phyloP scores from a whole-genome alignment of 2,329 filamentous ascomycete genomes.

The Furcasterigmium furcatum region DNA sequence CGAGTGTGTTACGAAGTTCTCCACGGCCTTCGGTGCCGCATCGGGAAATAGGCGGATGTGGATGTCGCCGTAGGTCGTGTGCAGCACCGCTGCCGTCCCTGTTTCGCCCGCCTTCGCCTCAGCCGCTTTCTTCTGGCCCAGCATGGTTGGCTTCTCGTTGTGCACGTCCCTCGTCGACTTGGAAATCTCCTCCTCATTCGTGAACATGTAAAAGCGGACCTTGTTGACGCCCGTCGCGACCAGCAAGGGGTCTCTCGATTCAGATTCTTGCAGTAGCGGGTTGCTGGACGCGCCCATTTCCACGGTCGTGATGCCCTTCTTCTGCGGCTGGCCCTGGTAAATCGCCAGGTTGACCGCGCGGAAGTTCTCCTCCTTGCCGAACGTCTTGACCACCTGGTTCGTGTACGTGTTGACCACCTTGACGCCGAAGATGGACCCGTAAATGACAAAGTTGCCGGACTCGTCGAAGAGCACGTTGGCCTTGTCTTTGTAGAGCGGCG shows the following conservation, averaged over 20 bases:
- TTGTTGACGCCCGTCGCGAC: slow-evolving; percentile 82
- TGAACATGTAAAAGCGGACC: slow-evolving; percentile 97
- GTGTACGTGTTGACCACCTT: slow-evolving; percentile 97
- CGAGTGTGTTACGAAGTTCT: slow-evolving; percentile 94
- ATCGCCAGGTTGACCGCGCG: slow-evolving; percentile 78
- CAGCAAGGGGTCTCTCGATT: slow-evolving; percentile 85
- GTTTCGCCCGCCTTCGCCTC: slow-evolving; percentile 65
- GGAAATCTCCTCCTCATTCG: slow-evolving; percentile 78
- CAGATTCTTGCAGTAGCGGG: slow-evolving; percentile 87
- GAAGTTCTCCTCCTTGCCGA: slow-evolving; percentile 85
- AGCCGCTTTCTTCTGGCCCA: slow-evolving; percentile 54
- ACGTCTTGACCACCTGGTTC: slow-evolving; percentile 86
- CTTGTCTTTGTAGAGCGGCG: slow-evolving; percentile 61
- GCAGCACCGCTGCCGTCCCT: slow-evolving; percentile 77
- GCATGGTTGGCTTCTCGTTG: slow-evolving; percentile 82
- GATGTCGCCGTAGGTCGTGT: slow-evolving; percentile 93
- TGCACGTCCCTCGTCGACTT: slow-evolving; percentile 87
- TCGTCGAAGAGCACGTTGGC: slow-evolving; percentile 93
- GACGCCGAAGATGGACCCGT: slow-evolving; percentile 86
- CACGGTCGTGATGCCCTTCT: slow-evolving; percentile 88
- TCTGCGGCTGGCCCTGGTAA: slow-evolving; percentile 94
- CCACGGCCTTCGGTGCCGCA: slow-evolving; percentile 88
- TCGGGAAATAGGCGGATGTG: slow-evolving; percentile 90
- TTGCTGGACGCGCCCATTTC: slow-evolving; percentile 97
- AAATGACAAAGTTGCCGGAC: slow-evolving; percentile 90